Conservation (phyloP, 371 early-diverging fungal species). For the Coemansia sp. region DNA sequence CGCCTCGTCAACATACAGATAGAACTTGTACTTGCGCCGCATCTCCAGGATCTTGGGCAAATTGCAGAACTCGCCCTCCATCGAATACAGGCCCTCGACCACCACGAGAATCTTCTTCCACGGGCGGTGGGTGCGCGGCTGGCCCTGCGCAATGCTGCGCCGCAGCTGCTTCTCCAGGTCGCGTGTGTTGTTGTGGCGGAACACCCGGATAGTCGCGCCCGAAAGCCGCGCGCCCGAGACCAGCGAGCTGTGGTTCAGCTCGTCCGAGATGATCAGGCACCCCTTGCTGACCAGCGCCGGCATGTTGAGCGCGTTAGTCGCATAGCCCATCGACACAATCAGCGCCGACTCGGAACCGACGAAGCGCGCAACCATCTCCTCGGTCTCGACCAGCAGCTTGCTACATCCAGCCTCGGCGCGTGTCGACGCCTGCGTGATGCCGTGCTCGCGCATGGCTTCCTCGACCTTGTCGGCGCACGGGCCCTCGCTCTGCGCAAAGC, state of each 20-base stretch:
- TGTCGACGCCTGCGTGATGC: constrained; percentile 66
- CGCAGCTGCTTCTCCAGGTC: constrained; percentile 88
- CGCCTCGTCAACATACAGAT: constrained; percentile 99
- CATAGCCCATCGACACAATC: constrained; percentile 98
- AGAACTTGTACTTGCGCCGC: constrained; percentile 97
- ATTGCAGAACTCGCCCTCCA: constrained; percentile 97
- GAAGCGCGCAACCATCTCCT: constrained; percentile 93
- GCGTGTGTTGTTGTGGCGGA: constrained; percentile 89
- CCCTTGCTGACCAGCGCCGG: constrained; percentile 93
- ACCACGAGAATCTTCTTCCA: constrained; percentile 99
- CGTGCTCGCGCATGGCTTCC: constrained; percentile 62
- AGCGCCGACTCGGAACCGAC: constrained; percentile 94
- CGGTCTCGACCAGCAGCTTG: constrained; percentile 77
- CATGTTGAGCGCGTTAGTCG: constrained; percentile 97
- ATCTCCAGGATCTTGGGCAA: constrained; percentile 90
- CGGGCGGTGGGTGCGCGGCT: constrained; percentile 97
- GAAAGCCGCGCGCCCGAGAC: constrained; percentile 95
- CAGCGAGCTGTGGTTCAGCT: constrained; percentile 96
- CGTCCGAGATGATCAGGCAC: constrained; percentile 95
- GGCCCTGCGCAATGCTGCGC: constrained; percentile 96
- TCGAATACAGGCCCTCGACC: constrained; percentile 98
- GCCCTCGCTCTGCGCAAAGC: constrained; percentile 92
- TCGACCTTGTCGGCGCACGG: constrained; percentile 93
- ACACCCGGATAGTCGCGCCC: constrained; percentile 94
- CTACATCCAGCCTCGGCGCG: constrained; percentile 74